phyloP scores from a whole-genome alignment of 2,329 filamentous ascomycete genomes.

The Xylaria sp. region DNA sequence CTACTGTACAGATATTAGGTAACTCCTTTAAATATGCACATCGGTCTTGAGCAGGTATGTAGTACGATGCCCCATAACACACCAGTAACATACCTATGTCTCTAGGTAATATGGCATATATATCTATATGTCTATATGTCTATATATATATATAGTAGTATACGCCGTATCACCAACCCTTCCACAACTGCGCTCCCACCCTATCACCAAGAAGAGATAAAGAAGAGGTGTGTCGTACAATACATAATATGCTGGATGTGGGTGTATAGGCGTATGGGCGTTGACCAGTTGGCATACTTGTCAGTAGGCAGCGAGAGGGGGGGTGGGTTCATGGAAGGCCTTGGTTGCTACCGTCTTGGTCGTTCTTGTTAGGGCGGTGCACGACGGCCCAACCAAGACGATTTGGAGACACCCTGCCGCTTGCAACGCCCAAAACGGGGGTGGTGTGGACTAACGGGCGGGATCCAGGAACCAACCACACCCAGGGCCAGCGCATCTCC shows the following conservation, averaged over 20 bases:
- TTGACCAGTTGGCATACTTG: slow-evolving; percentile 24
- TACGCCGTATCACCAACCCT: slow-evolving; percentile 20
- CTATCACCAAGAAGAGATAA: slow-evolving; percentile 18
- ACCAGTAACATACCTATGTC: neutral
- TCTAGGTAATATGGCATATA: neutral
- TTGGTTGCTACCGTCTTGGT: slow-evolving; percentile 12
- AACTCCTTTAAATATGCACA: neutral
- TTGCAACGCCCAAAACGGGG: slow-evolving; percentile 46
- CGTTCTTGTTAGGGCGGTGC: slow-evolving; percentile 41
- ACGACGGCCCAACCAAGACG: slow-evolving; percentile 47
- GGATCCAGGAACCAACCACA: slow-evolving; percentile 42
- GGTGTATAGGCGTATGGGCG: slow-evolving; percentile 16
- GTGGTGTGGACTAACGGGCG: slow-evolving; percentile 34
- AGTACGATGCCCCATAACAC: too few relatives aligned
- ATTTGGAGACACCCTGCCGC: slow-evolving; percentile 36
- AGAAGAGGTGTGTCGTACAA: slow-evolving; percentile 14
- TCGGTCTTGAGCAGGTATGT: too few relatives aligned
- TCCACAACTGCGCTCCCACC: slow-evolving; percentile 33
- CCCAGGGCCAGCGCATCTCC: slow-evolving; percentile 47
- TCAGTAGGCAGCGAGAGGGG: slow-evolving; percentile 16
- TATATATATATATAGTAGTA: neutral
- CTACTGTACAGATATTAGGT: too few relatives aligned
- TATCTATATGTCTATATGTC: neutral
- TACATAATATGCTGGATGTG: neutral
- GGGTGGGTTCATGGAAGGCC: slow-evolving; percentile 30